Evolutionary conservation across 345 rosid genomes (phyloP).

Genomic region (Eucalyptus victrix): DNA sequence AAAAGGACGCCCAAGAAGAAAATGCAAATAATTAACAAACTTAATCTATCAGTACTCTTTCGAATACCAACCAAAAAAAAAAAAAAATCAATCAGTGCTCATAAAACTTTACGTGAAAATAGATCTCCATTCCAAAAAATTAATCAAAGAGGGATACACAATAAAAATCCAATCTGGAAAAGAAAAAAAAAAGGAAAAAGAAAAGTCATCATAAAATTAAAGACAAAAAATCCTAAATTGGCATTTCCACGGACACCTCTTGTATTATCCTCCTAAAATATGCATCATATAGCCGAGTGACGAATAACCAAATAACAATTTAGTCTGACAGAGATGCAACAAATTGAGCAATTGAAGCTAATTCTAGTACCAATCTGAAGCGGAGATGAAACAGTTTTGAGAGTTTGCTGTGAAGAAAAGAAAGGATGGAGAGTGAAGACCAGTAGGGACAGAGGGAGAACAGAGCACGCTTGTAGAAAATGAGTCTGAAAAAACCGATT

Average conservation of each 20-base stretch:
- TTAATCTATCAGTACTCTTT: background rate
- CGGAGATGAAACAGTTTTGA: background rate
- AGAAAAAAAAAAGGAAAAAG: background rate
- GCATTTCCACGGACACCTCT: background rate
- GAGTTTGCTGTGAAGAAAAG: background rate
- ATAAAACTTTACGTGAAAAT: too few relatives aligned
- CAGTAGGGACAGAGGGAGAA: too few relatives aligned
- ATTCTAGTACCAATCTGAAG: background rate
- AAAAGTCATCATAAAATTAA: background rate
- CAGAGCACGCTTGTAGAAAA: background rate
- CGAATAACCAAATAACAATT: background rate
- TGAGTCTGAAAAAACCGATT: background rate
- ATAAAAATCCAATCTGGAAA: too few relatives aligned
- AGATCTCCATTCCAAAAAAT: too few relatives aligned
- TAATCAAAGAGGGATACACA: too few relatives aligned
- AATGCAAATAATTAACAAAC: background rate
- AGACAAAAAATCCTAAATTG: background rate
- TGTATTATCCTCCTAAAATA: too few relatives aligned
- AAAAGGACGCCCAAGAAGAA: background rate
- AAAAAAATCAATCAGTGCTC: too few relatives aligned
- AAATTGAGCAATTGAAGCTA: background rate
- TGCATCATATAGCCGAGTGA: background rate
- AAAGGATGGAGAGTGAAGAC: too few relatives aligned
- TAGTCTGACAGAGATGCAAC: background rate
- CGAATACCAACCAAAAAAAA: too few relatives aligned